A percentile compares a stretch with the other conserved stretches of the same genome.
Conservation (phyloP, 164 flowering plant species). For the Euptelea pleiosperma region DNA sequence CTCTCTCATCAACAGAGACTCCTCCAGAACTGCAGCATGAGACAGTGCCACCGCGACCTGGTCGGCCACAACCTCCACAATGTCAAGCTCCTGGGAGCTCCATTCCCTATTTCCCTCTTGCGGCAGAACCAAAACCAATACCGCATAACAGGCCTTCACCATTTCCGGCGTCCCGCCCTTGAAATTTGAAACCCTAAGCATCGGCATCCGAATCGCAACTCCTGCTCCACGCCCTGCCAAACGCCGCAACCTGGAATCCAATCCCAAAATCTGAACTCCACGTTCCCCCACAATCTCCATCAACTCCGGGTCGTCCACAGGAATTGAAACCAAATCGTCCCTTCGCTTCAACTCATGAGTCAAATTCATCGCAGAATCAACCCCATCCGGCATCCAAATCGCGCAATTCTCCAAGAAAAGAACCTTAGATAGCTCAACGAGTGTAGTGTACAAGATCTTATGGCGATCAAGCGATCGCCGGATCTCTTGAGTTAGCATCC, state of each 20-base stretch:
- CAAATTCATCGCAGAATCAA: slow-evolving; percentile 1
- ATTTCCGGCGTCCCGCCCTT: slow-evolving; percentile 27
- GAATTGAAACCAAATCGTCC: slow-evolving; percentile 2
- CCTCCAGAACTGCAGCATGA: slow-evolving; percentile 67
- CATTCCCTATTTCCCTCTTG: slow-evolving; percentile 13
- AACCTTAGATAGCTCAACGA: slow-evolving; percentile 23
- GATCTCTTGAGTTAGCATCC: slow-evolving; percentile 22
- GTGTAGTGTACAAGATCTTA: slow-evolving; percentile 20
- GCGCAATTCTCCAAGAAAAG: slow-evolving; percentile 20
- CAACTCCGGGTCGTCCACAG: slow-evolving; percentile 15
- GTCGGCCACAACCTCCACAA: slow-evolving; percentile 32
- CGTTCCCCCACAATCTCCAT: slow-evolving; percentile 2
- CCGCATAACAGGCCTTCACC: slow-evolving; percentile 18
- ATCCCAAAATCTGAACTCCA: slow-evolving; percentile 16
- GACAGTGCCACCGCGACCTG: slow-evolving; percentile 70
- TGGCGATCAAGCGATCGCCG: slow-evolving; percentile 17
- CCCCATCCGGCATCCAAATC: slow-evolving; percentile 23
- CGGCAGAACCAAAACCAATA: slow-evolving; percentile 34
- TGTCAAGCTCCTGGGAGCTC: slow-evolving; percentile 25
- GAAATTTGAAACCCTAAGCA: slow-evolving; percentile 30
- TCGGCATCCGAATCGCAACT: slow-evolving; percentile 28
- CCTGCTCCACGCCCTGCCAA: slow-evolving; percentile 11
- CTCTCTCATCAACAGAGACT: slow-evolving; percentile 51
- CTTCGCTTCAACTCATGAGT: slow-evolving; percentile 16
- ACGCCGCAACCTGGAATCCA: slow-evolving; percentile 14